Evolutionary conservation across 2,329 filamentous ascomycete genomes (phyloP).

Genomic region (Coleophoma crateriformis): DNA sequence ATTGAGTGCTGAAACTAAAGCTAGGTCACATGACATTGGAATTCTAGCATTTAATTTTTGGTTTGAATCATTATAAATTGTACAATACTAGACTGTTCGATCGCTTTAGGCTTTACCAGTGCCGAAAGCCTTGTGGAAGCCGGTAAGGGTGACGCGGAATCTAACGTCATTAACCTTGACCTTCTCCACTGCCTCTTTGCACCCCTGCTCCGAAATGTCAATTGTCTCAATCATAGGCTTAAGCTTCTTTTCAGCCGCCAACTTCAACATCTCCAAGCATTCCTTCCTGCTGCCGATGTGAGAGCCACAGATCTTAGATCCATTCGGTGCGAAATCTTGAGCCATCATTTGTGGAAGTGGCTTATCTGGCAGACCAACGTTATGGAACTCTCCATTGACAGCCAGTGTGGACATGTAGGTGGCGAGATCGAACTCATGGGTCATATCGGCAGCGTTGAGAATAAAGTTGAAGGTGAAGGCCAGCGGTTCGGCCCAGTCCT

Average conservation of each 20-base stretch:
- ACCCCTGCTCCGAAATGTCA: slow-evolving; percentile 46
- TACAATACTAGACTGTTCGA: too few species aligned
- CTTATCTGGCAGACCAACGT: slow-evolving; percentile 50
- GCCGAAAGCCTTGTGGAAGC: slow-evolving; percentile 61
- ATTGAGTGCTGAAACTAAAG: too few species aligned
- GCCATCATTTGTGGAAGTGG: slow-evolving; percentile 37
- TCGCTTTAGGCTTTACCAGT: background rate
- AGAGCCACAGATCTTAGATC: slow-evolving; percentile 34
- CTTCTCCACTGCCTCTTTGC: slow-evolving; percentile 63
- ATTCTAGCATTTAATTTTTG: too few species aligned
- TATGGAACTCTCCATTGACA: slow-evolving; percentile 50
- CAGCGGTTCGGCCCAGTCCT: slow-evolving; percentile 51
- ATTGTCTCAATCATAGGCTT: slow-evolving; percentile 48
- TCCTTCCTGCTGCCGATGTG: slow-evolving; percentile 58
- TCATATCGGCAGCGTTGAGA: slow-evolving; percentile 43
- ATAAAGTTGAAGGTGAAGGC: slow-evolving; percentile 44
- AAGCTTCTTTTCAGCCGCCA: slow-evolving; percentile 50
- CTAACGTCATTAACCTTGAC: slow-evolving; percentile 67
- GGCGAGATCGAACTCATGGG: slow-evolving; percentile 47
- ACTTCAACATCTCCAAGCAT: slow-evolving; percentile 51
- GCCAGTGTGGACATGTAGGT: slow-evolving; percentile 45
- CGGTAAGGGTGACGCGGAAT: slow-evolving; percentile 66
- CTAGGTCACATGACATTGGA: too few species aligned
- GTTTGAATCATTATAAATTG: too few species aligned
- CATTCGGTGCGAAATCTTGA: slow-evolving; percentile 30